Base-by-base conservation (phyloP, 148 eudicot genomes). In the Gaultheria prostrata region DNA sequence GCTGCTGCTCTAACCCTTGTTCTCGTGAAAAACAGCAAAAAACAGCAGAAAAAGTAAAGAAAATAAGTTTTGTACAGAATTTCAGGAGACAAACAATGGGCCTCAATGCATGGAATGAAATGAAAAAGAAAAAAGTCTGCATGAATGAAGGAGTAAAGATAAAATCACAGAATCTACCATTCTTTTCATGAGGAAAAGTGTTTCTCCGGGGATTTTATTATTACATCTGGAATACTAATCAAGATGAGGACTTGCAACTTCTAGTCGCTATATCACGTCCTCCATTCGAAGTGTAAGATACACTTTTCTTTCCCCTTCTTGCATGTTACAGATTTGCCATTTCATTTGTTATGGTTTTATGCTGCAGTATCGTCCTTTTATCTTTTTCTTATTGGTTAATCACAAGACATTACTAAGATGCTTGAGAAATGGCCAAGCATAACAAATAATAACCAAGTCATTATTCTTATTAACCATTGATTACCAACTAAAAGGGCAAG, bases 251-350 rank as follows among this genome's bases (percentile, higher is more conserved):
- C 90, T 85, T 95, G 87, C 97, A 95, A 72, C 75, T 95, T 83
- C 82, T 95, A 43, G 92, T 90, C 83, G 63, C 92, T 61, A 86
- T 95, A 87, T 93, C 97, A 59, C 95, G 95, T 54, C 98, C 98
- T 33, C 98, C 98, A 26, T 88, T 90, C 30, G 93, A 94, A 93
- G 88, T 92, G 98, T 95, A 91, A 91, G 90, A 65, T 32, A 48
- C 26, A 56, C 24, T 85, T 83, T 85, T 49, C 51, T 76, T 81
- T 8, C 30, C 32, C 54, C 79, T 48, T 82, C 3, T 53, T 71
- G 15, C 54, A 43, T 8, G 39, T n/a, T 56, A 4, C 26, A 30
- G 15, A 46, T 73, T 30, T 43, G 28, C 20, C 5, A 65, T 10
- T 21, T 18, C 39, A 83, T 51, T n/a, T 79, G 15, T 35, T 53